Evolutionary conservation across 1,284 basidiomycete genomes (phyloP).

Genomic region (Thecaphora frezii): DNA sequence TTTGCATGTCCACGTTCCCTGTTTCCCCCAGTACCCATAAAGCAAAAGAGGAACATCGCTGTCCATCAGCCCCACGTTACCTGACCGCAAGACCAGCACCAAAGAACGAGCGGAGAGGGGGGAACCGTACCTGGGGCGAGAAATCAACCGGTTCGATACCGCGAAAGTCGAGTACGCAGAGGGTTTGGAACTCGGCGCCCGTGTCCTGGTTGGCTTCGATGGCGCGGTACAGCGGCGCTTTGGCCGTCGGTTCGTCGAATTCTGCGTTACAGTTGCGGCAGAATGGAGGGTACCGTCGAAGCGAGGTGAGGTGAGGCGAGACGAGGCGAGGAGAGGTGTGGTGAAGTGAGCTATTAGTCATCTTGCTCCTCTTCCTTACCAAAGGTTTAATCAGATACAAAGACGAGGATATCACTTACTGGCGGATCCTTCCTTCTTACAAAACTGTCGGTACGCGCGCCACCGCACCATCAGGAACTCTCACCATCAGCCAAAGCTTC

Average conservation of each 20-base stretch:
- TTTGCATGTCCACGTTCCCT: constrained; percentile 45
- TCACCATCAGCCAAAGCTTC: too few species aligned
- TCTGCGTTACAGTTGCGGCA: constrained; percentile 9
- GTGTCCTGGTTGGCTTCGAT: constrained; percentile 20
- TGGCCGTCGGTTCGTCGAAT: constrained; percentile 48
- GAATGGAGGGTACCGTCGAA: not conserved
- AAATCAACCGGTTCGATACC: constrained; percentile 47
- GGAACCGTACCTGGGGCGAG: constrained; percentile 21
- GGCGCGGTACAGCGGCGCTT: constrained; percentile 38
- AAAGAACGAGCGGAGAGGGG: not conserved
- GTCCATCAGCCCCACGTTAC: not conserved
- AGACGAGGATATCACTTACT: constrained; percentile 19
- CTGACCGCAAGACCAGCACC: too few species aligned
- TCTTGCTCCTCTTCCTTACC: not conserved
- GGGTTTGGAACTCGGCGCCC: constrained; percentile 37
- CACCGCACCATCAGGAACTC: not conserved
- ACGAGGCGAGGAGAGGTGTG: not conserved
- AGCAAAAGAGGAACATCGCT: not conserved
- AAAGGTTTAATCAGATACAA: too few species aligned
- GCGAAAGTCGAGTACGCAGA: constrained; percentile 53
- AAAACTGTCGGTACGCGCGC: constrained; percentile 24
- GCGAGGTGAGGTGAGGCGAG: too few species aligned
- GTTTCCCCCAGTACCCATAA: not conserved
- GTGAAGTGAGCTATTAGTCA: not conserved
- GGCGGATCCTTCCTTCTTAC: constrained; percentile 43